Evolutionary conservation across 192 early-diverging fungal species (phyloP), one percentile per base, ranked within the genome.

Genomic region (Umbelopsis sp.): DNA sequence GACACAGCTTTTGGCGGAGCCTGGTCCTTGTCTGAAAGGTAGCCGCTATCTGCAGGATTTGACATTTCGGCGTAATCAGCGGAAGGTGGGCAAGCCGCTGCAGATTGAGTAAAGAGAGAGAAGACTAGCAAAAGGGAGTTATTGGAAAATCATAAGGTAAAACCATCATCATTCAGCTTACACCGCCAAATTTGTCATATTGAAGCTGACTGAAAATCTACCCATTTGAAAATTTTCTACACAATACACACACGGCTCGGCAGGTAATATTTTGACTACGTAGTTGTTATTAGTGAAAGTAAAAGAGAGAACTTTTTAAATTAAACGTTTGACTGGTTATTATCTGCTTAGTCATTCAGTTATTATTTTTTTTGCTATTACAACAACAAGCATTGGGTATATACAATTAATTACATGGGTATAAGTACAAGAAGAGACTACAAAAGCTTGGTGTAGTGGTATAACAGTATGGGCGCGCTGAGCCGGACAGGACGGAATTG

Each of bases 41-140:
- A 62, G 7, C 56, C 56, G 26, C 56, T 62, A 31, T 62, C 56
- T 34, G 56, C 25, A 29, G 56, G 34, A 4, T 36, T 62, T 62
- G 56, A 26, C 56, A 62, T 62, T n/a, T 53, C 38, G 38, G 6
- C 16, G 45, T 47, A 20, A 47, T 47, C 14, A 21, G n/a, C 47
- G n/a, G n/a, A n/a, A n/a, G n/a, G n/a, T 49, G n/a, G 16, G 47
- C 16, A 21, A 49, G 47, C 38, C 38, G 52, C 52, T 34, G 26
- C 29, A 62, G 29, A n/a, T 29, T 14, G 26, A 62, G 29, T 14
- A 11, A 62, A 17, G 31, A 34, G 31, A 62, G 14, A 62, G 4
- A 16, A 14, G 11, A 11, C 29, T 20, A 62, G 5, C 17, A 14
- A 62, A 20, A 16, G 26, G 31, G 56, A 34, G 16, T 49, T 49